Percentiles rank a stretch among this genome's conserved stretches.
phyloP scores from a whole-genome alignment of 805 yeast species.

The Monosporozyma unispora region DNA sequence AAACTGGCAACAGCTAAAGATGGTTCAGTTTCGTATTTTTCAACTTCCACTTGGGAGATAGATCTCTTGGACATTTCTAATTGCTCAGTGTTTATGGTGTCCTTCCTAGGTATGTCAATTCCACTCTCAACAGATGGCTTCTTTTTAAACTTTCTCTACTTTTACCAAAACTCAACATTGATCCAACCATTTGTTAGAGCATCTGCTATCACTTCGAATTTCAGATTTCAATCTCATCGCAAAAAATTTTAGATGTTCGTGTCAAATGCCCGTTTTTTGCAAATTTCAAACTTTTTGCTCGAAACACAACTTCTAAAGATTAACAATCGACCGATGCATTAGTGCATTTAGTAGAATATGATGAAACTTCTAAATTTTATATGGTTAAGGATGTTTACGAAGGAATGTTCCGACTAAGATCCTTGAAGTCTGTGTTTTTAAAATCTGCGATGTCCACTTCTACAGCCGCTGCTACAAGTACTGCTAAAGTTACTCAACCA shows the following conservation, averaged over 20 bases:
- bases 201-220: background rate
- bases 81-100: background rate
- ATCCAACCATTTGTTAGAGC: too few relatives aligned
- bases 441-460: constrained; percentile 2
- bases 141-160: too few relatives aligned
- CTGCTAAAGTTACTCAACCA: constrained; percentile 38
- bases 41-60: constrained; percentile 9
- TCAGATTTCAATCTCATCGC: constrained; percentile 1
- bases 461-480: constrained; percentile 2
- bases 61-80: constrained; percentile 8
- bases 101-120: too few relatives aligned
- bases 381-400: background rate
- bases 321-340: background rate
- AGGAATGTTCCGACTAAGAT: background rate
- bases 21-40: constrained; percentile 26
- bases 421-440: background rate
- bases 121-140: too few relatives aligned
- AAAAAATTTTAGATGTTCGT: background rate
- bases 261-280: background rate
- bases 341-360: too few relatives aligned
- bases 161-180: too few relatives aligned
- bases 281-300: background rate
- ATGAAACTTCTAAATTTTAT: too few relatives aligned
- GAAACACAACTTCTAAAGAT: background rate
- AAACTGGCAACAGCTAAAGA: constrained; percentile 57